Conservation (phyloP, 106 monocot genomes). For the Phalaenopsis aphrodite region DNA sequence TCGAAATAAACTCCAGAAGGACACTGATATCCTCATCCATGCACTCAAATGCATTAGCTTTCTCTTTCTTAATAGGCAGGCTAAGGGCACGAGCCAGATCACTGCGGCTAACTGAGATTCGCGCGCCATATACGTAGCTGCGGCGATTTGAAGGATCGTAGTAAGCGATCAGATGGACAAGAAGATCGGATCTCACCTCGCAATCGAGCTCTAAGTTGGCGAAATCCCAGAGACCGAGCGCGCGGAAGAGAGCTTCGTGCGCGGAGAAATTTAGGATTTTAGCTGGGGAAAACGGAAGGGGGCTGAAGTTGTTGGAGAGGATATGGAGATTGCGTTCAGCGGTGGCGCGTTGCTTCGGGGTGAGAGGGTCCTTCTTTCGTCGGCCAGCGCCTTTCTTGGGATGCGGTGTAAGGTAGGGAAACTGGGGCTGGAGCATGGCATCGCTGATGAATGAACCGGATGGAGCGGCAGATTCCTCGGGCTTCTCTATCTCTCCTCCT, state of each 20-base stretch:
- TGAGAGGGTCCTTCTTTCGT: slow-evolving; percentile 18
- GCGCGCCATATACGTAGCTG: slow-evolving; percentile 32
- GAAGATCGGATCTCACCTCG: slow-evolving; percentile 44
- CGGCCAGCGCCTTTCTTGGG: background rate
- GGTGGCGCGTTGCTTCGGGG: slow-evolving; percentile 34
- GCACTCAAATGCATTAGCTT: background rate
- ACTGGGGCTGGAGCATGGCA: background rate
- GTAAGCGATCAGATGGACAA: slow-evolving; percentile 43
- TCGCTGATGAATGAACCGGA: background rate
- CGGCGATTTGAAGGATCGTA: slow-evolving; percentile 35
- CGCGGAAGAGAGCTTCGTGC: slow-evolving; percentile 50
- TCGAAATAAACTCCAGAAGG: slow-evolving; percentile 39
- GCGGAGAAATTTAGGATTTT: slow-evolving; percentile 15
- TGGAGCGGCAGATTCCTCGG: background rate
- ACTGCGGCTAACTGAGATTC: slow-evolving; percentile 24
- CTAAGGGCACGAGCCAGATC: slow-evolving; percentile 45
- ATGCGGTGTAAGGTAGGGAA: background rate
- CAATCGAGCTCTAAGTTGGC: slow-evolving; percentile 24
- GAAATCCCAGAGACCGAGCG: slow-evolving; percentile 67
- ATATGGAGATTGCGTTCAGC: slow-evolving; percentile 15
- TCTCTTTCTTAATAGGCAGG: slow-evolving; percentile 38
- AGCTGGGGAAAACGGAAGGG: slow-evolving; percentile 17
- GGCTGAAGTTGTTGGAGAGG: slow-evolving; percentile 26
- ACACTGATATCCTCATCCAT: slow-evolving; percentile 21
- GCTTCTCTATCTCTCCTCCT: background rate